Evolutionary conservation across 208 protist species (phyloP), one percentile per base, ranked within the genome.

Genomic region (Porcisia hertigi): DNA sequence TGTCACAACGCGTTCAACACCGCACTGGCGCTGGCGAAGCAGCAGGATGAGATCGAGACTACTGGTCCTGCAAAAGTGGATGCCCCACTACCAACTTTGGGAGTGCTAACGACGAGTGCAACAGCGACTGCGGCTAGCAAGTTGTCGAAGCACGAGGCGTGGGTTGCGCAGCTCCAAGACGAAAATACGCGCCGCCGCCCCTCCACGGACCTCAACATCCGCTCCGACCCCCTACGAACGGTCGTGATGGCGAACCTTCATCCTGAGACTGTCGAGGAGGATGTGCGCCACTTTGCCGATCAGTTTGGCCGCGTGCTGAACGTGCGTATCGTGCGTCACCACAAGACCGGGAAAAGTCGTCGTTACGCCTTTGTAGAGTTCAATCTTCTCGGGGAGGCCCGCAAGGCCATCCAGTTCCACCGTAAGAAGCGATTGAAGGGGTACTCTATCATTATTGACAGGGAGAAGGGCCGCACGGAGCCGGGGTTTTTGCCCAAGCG

Each of bases 331-430:
- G 86, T 97, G 25, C 85, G 89, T 20, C 57, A 88, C 73, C 64
- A 69, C 70, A 83, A 85, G 52, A 90, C 84, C 0, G 89, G 90
- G 16, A 86, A 83, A 62, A 93, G 88, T 60, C 82, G 91, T 16
- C 79, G 86, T 60, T 97, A 97, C 77, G 91, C 82, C 36, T 97
- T 97, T 85, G 87, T 96, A 14, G 85, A 97, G 83, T 96, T 90
- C 74, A 85, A 87, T 25, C 81, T 89, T 36, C 77, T 73, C n/a
- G 90, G 82, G 62, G 93, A 96, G 81, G 91, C 88, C 1, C 71
- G 76, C 39, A 86, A 82, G 75, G 93, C 93, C 20, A 75, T 89
- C 41, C 76, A 74, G 69, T 83, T 83, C 49, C 88, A 83, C 52
- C 65, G 83, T 55, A 86, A 87, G 78, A 85, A 82, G 63, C 88